Evolutionary conservation across 139 green algal genomes (phyloP), one percentile per base, ranked within the genome.

Genomic region (Coccomyxa sp.): DNA sequence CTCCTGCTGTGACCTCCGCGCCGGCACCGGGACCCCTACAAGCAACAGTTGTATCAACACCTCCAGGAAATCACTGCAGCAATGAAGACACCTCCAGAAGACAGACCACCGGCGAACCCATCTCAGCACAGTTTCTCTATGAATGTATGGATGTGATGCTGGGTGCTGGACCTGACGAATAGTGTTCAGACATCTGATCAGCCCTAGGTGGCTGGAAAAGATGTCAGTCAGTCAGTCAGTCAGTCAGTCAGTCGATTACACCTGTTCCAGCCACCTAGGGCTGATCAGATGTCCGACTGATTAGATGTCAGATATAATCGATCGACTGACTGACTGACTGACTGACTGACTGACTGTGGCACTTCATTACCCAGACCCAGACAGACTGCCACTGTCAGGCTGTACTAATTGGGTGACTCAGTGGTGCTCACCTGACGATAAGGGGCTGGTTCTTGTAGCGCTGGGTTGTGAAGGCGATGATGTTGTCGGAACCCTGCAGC

Each of bases 1-100:
- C 97, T 13, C 91, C 96, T 0, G 97, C 97, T 17, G 97, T 99
- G 0, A 99, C 97, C 80, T 98, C 97, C 7, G 95, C 95, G 3
- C 97, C 97, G 0, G 97, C 97, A 38, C 97, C 97, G 0, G 97
- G 97, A 0, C 97, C 97, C 12, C 85, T 87, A 80, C 74, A 80
- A 51, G 71, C 71, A 78, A 16, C 14, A 78, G 31, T 78, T 9
- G n/a, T 16, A 51, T 51, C 38, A 51, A 7, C 38, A 51, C 38
- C n/a, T n/a, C n/a, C n/a, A n/a, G n/a, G 38, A 51, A 51, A 51
- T 51, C 3, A 51, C 9, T 78, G 14, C 17, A 21, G n/a, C 59
- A 81, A 23, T 25, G 30, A 32, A 81, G 28, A 14, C 77, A 32
- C 21, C 57, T 45, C 58, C 21, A 60, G 1, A 17, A 76, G 67